Evolutionary conservation across 139 green algal genomes (phyloP).

Genomic region (Microglena sp.): DNA sequence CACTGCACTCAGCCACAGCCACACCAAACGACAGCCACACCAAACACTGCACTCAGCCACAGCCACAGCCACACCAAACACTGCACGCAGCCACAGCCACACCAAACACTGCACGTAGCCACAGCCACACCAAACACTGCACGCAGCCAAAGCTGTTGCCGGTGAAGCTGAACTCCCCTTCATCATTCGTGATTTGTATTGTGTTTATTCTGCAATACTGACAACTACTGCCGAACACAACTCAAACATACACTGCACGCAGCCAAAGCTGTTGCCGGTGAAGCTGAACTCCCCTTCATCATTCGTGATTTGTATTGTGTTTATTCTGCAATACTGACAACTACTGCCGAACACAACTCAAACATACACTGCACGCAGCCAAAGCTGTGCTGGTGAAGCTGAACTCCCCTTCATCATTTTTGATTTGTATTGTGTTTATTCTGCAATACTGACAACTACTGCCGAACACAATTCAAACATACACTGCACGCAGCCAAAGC

Average conservation of each 20-base stretch:
- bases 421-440: background rate
- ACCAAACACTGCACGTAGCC: too few relatives aligned
- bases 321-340: too few relatives aligned
- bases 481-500: constrained; percentile 49
- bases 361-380: background rate
- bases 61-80: too few relatives aligned
- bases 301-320: too few relatives aligned
- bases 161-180: background rate
- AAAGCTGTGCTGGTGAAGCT: too few relatives aligned
- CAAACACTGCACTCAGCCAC: too few relatives aligned
- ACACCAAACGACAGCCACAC: too few relatives aligned
- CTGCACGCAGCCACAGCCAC: too few relatives aligned
- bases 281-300: too few relatives aligned
- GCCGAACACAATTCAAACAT: background rate
- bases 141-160: background rate
- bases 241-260: background rate
- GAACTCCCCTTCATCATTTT: background rate
- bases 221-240: background rate
- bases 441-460: background rate
- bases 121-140: too few relatives aligned
- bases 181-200: too few relatives aligned
- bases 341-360: background rate
- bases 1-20: too few relatives aligned
- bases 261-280: constrained; percentile 81
- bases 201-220: background rate